These are phyloP conservation scores for Cyclocybe cylindracea DNA, from an alignment of 768 basidiomycete genomes.

Conservation along the genomic window DNA sequence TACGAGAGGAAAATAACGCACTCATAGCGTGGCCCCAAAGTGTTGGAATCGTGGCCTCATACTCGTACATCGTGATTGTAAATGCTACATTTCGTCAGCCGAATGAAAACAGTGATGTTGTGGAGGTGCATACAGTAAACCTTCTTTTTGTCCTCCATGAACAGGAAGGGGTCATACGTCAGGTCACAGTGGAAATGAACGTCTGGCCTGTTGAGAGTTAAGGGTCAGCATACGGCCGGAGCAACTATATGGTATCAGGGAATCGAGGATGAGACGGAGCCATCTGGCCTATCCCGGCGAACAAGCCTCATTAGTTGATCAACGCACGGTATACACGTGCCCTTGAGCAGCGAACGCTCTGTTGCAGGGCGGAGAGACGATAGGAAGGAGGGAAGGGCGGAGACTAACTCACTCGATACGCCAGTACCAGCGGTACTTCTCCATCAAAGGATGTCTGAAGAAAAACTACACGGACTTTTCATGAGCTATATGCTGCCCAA, in stretches of 20 bases:
- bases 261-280: neutral
- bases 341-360: no score
- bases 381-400: constrained; percentile 7
- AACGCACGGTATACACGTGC: no score
- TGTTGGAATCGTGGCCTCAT: constrained; percentile 70
- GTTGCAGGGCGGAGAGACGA: neutral
- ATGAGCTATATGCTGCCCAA: neutral
- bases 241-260: neutral
- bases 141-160: constrained; percentile 71
- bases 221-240: constrained; percentile 19
- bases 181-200: constrained; percentile 79
- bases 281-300: neutral
- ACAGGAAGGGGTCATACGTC: constrained; percentile 65
- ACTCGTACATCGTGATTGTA: constrained; percentile 76
- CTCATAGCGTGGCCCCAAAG: constrained; percentile 74
- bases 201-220: constrained; percentile 48
- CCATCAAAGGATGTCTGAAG: constrained; percentile 67
- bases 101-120: neutral
- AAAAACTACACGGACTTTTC: constrained; percentile 48
- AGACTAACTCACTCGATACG: constrained; percentile 60
- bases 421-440: constrained; percentile 78
- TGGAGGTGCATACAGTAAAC: constrained; percentile 50
- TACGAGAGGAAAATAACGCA: constrained; percentile 22
- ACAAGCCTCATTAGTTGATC: neutral
- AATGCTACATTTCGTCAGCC: constrained; percentile 42